These are phyloP conservation scores for Populus trichocarpa DNA, from an alignment of 441 rosid species.

Conservation along the genomic window DNA sequence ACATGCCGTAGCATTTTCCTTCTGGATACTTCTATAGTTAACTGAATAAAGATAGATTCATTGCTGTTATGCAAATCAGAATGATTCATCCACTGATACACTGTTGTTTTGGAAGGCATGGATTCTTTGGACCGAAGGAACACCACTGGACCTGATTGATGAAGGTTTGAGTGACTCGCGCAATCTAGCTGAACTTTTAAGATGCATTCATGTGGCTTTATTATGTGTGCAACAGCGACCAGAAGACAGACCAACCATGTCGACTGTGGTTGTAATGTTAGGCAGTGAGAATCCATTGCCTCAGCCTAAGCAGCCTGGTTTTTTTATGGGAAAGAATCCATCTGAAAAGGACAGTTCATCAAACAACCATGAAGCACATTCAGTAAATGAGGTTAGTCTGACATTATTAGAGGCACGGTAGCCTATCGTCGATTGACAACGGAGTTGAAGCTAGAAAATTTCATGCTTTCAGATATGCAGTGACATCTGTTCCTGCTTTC, in stretches of 20 bases:
- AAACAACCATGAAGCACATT: not conserved
- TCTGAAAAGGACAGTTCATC: not conserved
- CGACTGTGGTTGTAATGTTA: not conserved
- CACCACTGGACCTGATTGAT: slow-evolving; percentile 29
- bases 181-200: slow-evolving; percentile 16
- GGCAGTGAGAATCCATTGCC: slow-evolving; percentile 10
- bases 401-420: not conserved
- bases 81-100: too few species aligned
- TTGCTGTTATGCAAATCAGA: not conserved
- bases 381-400: not conserved
- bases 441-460: not conserved
- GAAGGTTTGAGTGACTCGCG: slow-evolving; percentile 13
- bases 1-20: not conserved
- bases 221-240: slow-evolving; percentile 34
- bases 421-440: not conserved
- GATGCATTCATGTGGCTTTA: slow-evolving; percentile 39
- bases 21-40: not conserved
- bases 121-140: slow-evolving; percentile 35
- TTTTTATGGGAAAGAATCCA: slow-evolving; percentile 1
- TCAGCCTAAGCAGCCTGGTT: slow-evolving; percentile 21
- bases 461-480: not conserved
- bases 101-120: slow-evolving; percentile 30
- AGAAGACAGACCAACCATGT: not conserved
- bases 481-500: not conserved
- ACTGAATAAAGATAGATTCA: not conserved